phyloP scores from a whole-genome alignment of 352 stramenopile genomes.

The Phytophthora multivora region DNA sequence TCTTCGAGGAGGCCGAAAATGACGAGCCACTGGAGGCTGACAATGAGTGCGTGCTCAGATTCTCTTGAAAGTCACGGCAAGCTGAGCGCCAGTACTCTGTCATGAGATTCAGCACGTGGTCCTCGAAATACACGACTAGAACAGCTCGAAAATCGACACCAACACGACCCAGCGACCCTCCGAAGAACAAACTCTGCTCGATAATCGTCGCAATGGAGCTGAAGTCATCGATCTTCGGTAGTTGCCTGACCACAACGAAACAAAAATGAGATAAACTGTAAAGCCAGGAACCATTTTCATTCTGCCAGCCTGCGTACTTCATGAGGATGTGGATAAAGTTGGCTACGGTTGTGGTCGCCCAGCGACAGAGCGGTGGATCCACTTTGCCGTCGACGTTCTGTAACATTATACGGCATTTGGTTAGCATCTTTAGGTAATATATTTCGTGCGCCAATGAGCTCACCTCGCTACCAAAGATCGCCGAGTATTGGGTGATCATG shows the following conservation, averaged over 20 bases:
- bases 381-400: slow-evolving; percentile 79
- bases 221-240: slow-evolving; percentile 88
- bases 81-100: slow-evolving; percentile 59
- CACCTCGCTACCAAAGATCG: slow-evolving; percentile 88
- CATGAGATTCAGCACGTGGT: slow-evolving; percentile 77
- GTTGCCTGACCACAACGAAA: slow-evolving; percentile 47
- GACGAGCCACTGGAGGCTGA: slow-evolving; percentile 19
- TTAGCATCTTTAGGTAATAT: background rate
- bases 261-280: background rate
- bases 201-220: slow-evolving; percentile 80
- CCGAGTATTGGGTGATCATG: slow-evolving; percentile 91
- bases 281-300: background rate
- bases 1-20: slow-evolving; percentile 45
- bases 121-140: slow-evolving; percentile 82
- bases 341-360: slow-evolving; percentile 79
- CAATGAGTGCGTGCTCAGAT: slow-evolving; percentile 50
- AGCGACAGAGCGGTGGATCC: slow-evolving; percentile 79
- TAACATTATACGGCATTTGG: background rate
- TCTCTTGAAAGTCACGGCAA: slow-evolving; percentile 69
- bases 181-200: slow-evolving; percentile 89
- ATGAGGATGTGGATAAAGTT: slow-evolving; percentile 84
- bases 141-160: slow-evolving; percentile 85
- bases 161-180: slow-evolving; percentile 76
- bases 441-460: background rate
- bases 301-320: slow-evolving; percentile 46